Percentiles rank a stretch among this genome's conserved stretches.
Evolutionary conservation across 306 rosid genomes (phyloP).

Genomic region (Prinsepia uniflora): DNA sequence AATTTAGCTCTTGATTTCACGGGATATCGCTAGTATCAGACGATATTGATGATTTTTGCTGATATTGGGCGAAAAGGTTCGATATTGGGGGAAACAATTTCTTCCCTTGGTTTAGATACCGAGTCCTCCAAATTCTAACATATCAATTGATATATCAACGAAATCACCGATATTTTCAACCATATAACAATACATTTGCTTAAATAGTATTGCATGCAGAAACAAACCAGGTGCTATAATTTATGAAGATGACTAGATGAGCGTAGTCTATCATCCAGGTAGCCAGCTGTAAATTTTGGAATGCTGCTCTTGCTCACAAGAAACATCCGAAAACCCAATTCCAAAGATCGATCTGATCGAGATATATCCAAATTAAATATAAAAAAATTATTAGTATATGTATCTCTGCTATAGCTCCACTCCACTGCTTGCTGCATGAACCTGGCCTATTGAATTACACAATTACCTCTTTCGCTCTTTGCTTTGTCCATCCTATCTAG

Average conservation of each 20-base stretch:
- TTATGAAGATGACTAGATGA: too few relatives aligned
- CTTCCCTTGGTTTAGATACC: too few relatives aligned
- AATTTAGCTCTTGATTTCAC: too few relatives aligned
- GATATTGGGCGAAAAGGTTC: too few relatives aligned
- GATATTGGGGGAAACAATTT: too few relatives aligned
- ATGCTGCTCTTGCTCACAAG: slow-evolving; percentile 31
- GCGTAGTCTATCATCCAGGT: background rate
- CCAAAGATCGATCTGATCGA: slow-evolving; percentile 22
- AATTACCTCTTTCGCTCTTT: slow-evolving; percentile 2
- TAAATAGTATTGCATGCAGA: slow-evolving; percentile 22
- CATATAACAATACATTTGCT: background rate
- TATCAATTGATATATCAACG: too few relatives aligned
- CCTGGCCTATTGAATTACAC: background rate
- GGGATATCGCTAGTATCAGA: too few relatives aligned
- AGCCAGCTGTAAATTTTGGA: slow-evolving; percentile 54
- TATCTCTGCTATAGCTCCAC: background rate
- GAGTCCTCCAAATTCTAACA: too few relatives aligned
- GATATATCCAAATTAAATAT: too few relatives aligned
- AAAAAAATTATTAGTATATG: too few relatives aligned
- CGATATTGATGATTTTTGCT: too few relatives aligned
- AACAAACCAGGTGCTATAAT: slow-evolving; percentile 20
- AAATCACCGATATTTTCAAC: too few relatives aligned
- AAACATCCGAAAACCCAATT: slow-evolving; percentile 35
- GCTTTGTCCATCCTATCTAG: background rate
- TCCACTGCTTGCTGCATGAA: background rate